Evolutionary conservation across 805 yeast species (phyloP).

Genomic region (Metschnikowia orientalis): DNA sequence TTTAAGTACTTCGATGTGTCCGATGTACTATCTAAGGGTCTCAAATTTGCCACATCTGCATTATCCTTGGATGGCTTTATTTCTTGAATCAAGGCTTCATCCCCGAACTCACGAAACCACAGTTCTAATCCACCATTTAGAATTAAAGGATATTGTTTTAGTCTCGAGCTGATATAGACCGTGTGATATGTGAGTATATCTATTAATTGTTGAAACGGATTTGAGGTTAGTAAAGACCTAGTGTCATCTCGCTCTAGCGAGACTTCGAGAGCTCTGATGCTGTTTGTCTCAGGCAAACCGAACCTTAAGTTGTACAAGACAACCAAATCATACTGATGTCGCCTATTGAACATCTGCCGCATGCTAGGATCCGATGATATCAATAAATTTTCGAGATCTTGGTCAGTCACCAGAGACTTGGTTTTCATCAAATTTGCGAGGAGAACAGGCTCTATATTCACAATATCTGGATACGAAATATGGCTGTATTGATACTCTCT

Average conservation of each 20-base stretch:
- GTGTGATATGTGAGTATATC: conserved; percentile 29
- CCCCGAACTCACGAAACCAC: conserved; percentile 34
- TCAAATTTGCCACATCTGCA: conserved; percentile 16
- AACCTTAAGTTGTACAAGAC: conserved; percentile 57
- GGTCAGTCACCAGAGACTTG: conserved; percentile 45
- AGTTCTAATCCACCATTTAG: conserved; percentile 35
- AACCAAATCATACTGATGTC: conserved; percentile 57
- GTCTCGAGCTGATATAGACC: conserved; percentile 31
- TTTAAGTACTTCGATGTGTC: conserved; percentile 9
- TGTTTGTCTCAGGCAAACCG: conserved; percentile 25
- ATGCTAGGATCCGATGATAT: conserved; percentile 60
- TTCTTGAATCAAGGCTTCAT: conserved; percentile 11
- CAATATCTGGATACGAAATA: conserved; percentile 51
- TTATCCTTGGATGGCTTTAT: neutral
- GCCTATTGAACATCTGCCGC: conserved; percentile 44
- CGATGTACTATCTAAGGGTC: conserved; percentile 6
- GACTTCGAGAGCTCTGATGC: conserved; percentile 34
- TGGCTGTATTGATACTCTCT: conserved; percentile 60
- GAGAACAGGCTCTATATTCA: conserved; percentile 67
- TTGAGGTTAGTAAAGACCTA: conserved; percentile 42
- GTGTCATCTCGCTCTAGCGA: conserved; percentile 31
- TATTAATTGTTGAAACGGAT: conserved; percentile 53
- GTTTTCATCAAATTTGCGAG: conserved; percentile 17
- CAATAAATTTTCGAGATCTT: conserved; percentile 65
- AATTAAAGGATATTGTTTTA: conserved; percentile 29